A percentile compares a stretch with the other conserved stretches of the same genome.
phyloP scores from a whole-genome alignment of 2,329 filamentous ascomycete species.

The Fusarium zealandicum region DNA sequence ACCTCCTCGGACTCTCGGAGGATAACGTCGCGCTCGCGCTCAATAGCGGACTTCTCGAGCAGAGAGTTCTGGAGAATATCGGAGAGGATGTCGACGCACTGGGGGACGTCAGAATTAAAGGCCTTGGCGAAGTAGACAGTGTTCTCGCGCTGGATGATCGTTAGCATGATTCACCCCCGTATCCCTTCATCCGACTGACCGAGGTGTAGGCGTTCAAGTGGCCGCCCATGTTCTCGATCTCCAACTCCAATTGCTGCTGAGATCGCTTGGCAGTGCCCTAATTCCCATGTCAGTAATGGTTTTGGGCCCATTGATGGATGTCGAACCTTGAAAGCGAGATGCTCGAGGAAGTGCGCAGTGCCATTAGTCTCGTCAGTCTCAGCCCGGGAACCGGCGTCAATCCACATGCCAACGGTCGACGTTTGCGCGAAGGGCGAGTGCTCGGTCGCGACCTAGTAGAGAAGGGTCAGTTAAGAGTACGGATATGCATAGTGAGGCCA shows the following conservation, averaged over 20 bases:
- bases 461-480: constrained; percentile 38
- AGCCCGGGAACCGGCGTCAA: constrained; percentile 96
- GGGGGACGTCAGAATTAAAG: constrained; percentile 96
- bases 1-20: constrained; percentile 99
- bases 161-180: constrained; percentile 37
- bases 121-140: constrained; percentile 99
- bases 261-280: constrained; percentile 94
- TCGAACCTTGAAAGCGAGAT: constrained; percentile 97
- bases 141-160: constrained; percentile 80
- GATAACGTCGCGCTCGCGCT: constrained; percentile 98
- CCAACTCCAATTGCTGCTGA: constrained; percentile 96
- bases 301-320: constrained; percentile 33
- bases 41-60: constrained; percentile 89
- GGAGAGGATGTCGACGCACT: constrained; percentile 96
- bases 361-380: constrained; percentile 99
- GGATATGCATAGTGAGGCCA: constrained; percentile 41
- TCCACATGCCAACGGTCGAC: constrained; percentile 98
- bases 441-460: constrained; percentile 86
- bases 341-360: constrained; percentile 99
- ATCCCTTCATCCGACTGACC: constrained; percentile 64
- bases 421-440: constrained; percentile 98
- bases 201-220: constrained; percentile 99
- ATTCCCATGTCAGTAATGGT: constrained; percentile 27
- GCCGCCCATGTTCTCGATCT: constrained; percentile 99
- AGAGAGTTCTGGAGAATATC: constrained; percentile 99